Conservation (phyloP, 1,284 basidiomycete species). For the Ceratobasidium sp. region DNA sequence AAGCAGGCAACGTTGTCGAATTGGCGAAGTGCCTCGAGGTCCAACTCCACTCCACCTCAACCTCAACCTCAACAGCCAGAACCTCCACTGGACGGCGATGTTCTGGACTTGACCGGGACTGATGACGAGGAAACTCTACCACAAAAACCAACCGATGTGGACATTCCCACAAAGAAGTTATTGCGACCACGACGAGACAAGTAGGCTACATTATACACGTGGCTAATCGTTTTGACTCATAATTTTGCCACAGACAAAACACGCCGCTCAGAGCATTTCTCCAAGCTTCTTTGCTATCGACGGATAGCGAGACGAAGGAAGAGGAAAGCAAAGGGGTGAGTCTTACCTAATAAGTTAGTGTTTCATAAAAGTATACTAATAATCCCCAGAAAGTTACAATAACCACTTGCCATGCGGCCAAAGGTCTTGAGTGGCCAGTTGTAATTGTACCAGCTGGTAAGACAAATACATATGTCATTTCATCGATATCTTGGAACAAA, state of each 20-base stretch:
- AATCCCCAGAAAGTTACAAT: constrained; percentile 76
- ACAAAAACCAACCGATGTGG: background rate
- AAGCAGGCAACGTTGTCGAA: constrained; percentile 24
- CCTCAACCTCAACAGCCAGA: constrained; percentile 9
- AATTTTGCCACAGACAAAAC: constrained; percentile 51
- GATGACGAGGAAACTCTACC: constrained; percentile 40
- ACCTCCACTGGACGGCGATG: constrained; percentile 30
- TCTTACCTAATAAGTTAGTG: constrained; percentile 28
- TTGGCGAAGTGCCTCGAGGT: constrained; percentile 40
- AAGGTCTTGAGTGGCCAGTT: constrained; percentile 81
- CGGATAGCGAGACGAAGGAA: constrained; percentile 70
- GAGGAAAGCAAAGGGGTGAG: constrained; percentile 65
- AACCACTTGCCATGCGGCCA: constrained; percentile 87
- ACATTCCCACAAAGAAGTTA: constrained; percentile 18
- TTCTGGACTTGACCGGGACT: constrained; percentile 44
- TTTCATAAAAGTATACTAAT: background rate
- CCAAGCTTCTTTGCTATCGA: constrained; percentile 83
- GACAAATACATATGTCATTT: constrained; percentile 46
- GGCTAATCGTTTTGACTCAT: background rate
- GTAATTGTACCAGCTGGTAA: constrained; percentile 61
- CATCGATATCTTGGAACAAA: background rate
- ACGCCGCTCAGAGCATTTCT: constrained; percentile 80
- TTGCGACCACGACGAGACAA: constrained; percentile 18
- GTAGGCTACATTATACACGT: constrained; percentile 16
- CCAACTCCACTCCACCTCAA: constrained; percentile 18